Evolutionary conservation across 2,329 filamentous ascomycete species (phyloP).

Genomic region (Coniochaeta sp.): DNA sequence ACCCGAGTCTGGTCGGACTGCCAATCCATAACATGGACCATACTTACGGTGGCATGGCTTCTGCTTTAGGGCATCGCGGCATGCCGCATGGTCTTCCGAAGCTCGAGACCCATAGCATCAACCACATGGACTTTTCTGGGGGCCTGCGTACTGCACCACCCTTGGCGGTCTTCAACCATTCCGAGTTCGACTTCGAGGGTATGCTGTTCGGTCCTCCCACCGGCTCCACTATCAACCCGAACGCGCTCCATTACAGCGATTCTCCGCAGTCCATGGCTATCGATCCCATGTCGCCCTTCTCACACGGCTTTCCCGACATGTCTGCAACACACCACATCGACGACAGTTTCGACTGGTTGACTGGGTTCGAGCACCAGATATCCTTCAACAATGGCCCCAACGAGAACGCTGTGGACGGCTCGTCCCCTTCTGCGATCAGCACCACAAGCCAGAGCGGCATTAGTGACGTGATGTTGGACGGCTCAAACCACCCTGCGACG

Average conservation of each 20-base stretch:
- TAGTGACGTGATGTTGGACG: constrained; percentile 87
- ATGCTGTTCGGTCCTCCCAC: constrained; percentile 62
- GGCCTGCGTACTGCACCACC: constrained; percentile 74
- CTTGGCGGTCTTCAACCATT: constrained; percentile 47
- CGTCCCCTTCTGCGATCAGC: constrained; percentile 92
- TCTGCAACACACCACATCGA: constrained; percentile 55
- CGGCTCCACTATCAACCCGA: constrained; percentile 61
- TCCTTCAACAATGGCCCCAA: constrained; percentile 55
- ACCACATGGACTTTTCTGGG: constrained; percentile 54
- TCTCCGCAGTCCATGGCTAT: constrained; percentile 61
- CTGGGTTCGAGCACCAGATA: constrained; percentile 72
- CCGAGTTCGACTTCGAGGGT: constrained; percentile 63
- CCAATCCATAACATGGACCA: constrained; percentile 51
- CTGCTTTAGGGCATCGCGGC: constrained; percentile 57
- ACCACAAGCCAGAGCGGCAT: constrained; percentile 87
- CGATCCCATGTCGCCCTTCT: constrained; percentile 55
- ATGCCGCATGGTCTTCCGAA: constrained; percentile 61
- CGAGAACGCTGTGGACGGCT: constrained; percentile 82
- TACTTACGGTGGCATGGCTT: constrained; percentile 67
- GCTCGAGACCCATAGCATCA: constrained; percentile 70
- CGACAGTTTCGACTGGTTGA: constrained; percentile 74
- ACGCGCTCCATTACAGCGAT: constrained; percentile 75
- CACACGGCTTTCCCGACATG: constrained; percentile 33
- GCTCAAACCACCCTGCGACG: constrained; percentile 58
- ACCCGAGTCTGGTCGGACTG: constrained; percentile 66